Conservation (phyloP, 257 asterid species). For the Solanum medicagineum region DNA sequence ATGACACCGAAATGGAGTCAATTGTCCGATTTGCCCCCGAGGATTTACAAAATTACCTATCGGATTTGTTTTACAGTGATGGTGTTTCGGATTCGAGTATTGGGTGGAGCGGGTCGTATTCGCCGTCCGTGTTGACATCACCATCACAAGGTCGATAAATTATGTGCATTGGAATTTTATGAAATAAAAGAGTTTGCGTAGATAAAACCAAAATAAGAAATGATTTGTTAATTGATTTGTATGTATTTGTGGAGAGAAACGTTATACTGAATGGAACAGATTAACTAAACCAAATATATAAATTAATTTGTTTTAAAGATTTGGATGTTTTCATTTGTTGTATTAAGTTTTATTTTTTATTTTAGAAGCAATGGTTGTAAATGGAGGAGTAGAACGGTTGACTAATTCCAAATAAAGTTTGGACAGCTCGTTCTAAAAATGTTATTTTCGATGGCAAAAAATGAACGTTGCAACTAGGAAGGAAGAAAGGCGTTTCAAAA, state of each 20-base stretch:
- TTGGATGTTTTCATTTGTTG: background rate
- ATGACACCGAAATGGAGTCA: constrained; percentile 6
- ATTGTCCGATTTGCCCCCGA: constrained; percentile 68
- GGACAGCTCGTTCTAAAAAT: background rate
- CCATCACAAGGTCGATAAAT: background rate
- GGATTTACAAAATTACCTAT: constrained; percentile 54
- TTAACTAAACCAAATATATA: background rate
- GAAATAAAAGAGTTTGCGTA: background rate
- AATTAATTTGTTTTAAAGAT: background rate
- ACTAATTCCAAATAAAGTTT: background rate
- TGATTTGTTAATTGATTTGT: background rate
- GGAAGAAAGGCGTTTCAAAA: too few relatives aligned
- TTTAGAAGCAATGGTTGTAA: background rate
- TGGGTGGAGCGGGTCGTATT: constrained; percentile 7
- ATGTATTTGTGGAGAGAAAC: too few relatives aligned
- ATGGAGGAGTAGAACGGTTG: background rate
- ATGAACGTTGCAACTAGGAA: background rate
- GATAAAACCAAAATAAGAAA: background rate
- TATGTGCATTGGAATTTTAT: background rate
- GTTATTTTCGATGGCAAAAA: background rate
- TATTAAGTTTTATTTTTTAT: background rate
- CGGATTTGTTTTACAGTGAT: constrained; percentile 35
- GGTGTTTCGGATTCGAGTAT: background rate
- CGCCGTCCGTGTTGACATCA: background rate
- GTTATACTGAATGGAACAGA: background rate